Percentiles rank a stretch among this genome's conserved stretches.
These are phyloP conservation scores for Fraxinus americana DNA, from an alignment of 257 asterid species.

Conservation along the genomic window DNA sequence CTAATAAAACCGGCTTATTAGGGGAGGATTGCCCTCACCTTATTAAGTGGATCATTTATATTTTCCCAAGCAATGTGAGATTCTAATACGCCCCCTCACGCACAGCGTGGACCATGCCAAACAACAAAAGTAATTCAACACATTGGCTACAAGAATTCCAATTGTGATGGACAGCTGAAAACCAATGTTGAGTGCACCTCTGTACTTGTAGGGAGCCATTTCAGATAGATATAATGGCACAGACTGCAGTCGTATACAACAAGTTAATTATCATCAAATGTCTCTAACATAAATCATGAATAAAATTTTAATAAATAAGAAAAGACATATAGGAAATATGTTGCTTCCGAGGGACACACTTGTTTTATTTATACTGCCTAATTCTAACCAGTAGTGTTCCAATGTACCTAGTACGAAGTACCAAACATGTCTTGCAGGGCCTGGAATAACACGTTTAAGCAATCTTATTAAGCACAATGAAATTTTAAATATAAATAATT, in stretches of 20 bases:
- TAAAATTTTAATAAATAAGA: too few relatives aligned
- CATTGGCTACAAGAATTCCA: slow-evolving; percentile 62
- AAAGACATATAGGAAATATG: not conserved
- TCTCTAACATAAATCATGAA: not conserved
- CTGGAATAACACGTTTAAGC: not conserved
- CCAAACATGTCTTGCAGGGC: too few relatives aligned
- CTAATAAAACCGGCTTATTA: too few relatives aligned
- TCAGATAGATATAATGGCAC: slow-evolving; percentile 73
- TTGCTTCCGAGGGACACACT: too few relatives aligned
- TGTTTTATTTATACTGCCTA: not conserved
- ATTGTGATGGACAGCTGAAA: slow-evolving; percentile 63
- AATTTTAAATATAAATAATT: not conserved
- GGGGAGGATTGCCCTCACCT: too few relatives aligned
- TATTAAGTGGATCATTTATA: too few relatives aligned
- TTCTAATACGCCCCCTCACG: too few relatives aligned
- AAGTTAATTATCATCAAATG: not conserved
- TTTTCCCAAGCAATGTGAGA: too few relatives aligned
- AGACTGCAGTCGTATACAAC: slow-evolving; percentile 32
- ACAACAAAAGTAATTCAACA: slow-evolving; percentile 61
- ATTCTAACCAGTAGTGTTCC: not conserved
- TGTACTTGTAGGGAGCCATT: slow-evolving; percentile 66
- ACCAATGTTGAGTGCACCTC: slow-evolving; percentile 72
- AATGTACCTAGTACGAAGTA: not conserved
- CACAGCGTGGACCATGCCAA: too few relatives aligned
- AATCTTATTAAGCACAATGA: slow-evolving; percentile 5